Percentiles rank a stretch among this genome's conserved stretches.
Conservation (phyloP, 225 moss, liverwort and hornwort genomes). For the Lunularia cruciata region DNA sequence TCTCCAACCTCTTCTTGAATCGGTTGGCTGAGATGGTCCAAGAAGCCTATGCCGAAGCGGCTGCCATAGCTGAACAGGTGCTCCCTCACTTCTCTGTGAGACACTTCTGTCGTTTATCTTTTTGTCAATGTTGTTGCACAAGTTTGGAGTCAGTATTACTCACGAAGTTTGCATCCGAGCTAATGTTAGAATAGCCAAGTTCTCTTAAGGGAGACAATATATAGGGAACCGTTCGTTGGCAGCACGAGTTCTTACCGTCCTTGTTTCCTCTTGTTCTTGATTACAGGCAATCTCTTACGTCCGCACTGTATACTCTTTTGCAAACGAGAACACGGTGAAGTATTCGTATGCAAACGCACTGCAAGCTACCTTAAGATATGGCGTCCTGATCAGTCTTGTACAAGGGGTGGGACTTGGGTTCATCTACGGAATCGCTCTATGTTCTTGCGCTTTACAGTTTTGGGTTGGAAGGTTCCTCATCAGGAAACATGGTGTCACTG, state of each 20-base stretch:
- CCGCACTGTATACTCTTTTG: conserved; percentile 79
- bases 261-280: background rate
- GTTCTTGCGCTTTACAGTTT: conserved; percentile 76
- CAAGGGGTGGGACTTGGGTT: conserved; percentile 82
- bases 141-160: no score
- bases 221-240: no score
- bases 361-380: conserved; percentile 74
- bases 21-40: conserved; percentile 77
- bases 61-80: conserved; percentile 81
- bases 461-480: conserved; percentile 76
- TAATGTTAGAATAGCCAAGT: no score
- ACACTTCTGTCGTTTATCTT: background rate
- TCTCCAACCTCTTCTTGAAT: conserved; percentile 71
- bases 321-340: conserved; percentile 80
- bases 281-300: conserved; percentile 68
- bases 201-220: no score
- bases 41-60: conserved; percentile 79
- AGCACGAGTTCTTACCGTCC: background rate
- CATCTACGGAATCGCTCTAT: conserved; percentile 80
- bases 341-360: conserved; percentile 84
- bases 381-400: conserved; percentile 79
- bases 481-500: conserved; percentile 47
- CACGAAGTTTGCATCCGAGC: no score
- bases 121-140: no score
- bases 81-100: background rate